A percentile compares a stretch with the other conserved stretches of the same genome.
Conservation (phyloP, 2,329 filamentous ascomycete genomes). For the Aureobasidium sp. region DNA sequence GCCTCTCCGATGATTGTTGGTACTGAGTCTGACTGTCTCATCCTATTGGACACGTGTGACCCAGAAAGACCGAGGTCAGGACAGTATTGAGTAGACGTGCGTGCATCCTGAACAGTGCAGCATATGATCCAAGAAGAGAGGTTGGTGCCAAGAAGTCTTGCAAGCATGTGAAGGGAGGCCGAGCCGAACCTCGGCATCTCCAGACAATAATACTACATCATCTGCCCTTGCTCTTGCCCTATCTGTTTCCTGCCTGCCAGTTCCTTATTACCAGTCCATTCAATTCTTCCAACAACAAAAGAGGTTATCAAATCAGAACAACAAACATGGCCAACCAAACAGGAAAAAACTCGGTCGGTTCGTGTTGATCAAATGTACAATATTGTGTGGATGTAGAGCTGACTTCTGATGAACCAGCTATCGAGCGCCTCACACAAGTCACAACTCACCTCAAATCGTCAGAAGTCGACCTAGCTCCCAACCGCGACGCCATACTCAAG, state of each 20-base stretch:
- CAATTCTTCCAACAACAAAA: background rate
- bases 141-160: background rate
- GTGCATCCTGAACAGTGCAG: too few relatives aligned
- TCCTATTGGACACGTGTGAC: background rate
- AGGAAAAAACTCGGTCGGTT: conserved; percentile 11
- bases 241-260: background rate
- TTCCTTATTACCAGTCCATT: background rate
- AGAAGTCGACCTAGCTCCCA: conserved; percentile 27
- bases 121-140: background rate
- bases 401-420: conserved; percentile 31
- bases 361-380: background rate
- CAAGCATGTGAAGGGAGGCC: conserved; percentile 4
- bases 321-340: conserved; percentile 12
- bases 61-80: background rate
- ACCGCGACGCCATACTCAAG: conserved; percentile 36
- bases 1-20: background rate
- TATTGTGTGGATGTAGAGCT: background rate
- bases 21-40: too few relatives aligned
- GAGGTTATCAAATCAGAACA: background rate
- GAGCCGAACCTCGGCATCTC: conserved; percentile 9
- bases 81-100: too few relatives aligned
- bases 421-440: conserved; percentile 52
- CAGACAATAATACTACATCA: conserved; percentile 4
- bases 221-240: background rate
- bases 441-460: conserved; percentile 41